These are phyloP conservation scores for Dryadomyces quercus-mongolicae DNA, from an alignment of 2,329 filamentous ascomycete species.

Conservation along the genomic window DNA sequence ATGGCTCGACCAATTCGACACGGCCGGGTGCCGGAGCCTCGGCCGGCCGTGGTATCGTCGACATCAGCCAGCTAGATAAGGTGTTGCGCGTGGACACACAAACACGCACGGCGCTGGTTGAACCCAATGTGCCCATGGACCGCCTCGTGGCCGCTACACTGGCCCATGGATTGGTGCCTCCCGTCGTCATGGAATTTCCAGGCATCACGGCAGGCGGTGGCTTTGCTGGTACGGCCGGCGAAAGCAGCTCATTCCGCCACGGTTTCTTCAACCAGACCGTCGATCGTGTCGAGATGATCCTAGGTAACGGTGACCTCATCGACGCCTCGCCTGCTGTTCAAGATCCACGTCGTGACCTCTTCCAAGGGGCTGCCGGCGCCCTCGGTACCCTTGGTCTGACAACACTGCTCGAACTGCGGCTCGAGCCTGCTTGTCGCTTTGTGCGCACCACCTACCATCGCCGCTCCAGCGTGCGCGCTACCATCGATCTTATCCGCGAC, in stretches of 20 bases:
- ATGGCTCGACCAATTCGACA: slow-evolving; percentile 69
- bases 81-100: slow-evolving; percentile 50
- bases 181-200: slow-evolving; percentile 66
- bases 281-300: slow-evolving; percentile 53
- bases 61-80: slow-evolving; percentile 52
- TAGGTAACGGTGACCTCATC: slow-evolving; percentile 53
- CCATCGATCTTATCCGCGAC: slow-evolving; percentile 31
- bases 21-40: slow-evolving; percentile 29
- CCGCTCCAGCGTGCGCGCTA: slow-evolving; percentile 30
- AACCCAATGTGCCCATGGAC: slow-evolving; percentile 70
- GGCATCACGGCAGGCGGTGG: slow-evolving; percentile 64
- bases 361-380: slow-evolving; percentile 52
- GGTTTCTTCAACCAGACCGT: slow-evolving; percentile 61
- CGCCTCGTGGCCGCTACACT: slow-evolving; percentile 53
- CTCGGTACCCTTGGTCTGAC: slow-evolving; percentile 57
- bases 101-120: slow-evolving; percentile 49
- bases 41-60: slow-evolving; percentile 25
- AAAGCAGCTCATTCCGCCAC: slow-evolving; percentile 57
- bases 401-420: slow-evolving; percentile 52
- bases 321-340: slow-evolving; percentile 22
- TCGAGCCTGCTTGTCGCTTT: slow-evolving; percentile 47
- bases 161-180: slow-evolving; percentile 52
- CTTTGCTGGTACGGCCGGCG: slow-evolving; percentile 58
- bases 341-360: slow-evolving; percentile 41
- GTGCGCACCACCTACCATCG: slow-evolving; percentile 53